Evolutionary conservation across 805 yeast species (phyloP).

Genomic region (Naumovozyma castellii): DNA sequence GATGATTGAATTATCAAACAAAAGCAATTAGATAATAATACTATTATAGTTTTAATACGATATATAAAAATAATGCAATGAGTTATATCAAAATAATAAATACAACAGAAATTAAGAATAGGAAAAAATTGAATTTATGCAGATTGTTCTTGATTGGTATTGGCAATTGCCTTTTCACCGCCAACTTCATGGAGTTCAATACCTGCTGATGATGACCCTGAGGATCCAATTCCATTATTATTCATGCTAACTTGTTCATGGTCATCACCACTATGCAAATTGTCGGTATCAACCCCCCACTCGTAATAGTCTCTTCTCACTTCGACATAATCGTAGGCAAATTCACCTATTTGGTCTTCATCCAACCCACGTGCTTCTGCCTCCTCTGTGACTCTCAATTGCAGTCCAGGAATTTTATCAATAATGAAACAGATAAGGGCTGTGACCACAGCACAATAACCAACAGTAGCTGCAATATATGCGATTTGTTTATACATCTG

Average conservation of each 20-base stretch:
- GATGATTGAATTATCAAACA: no score
- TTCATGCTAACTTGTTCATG: conserved; percentile 1
- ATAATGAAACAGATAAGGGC: conserved; percentile 64
- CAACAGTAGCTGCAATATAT: conserved; percentile 63
- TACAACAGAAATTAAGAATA: neutral
- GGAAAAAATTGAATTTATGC: neutral
- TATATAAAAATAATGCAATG: neutral
- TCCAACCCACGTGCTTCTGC: conserved; percentile 88
- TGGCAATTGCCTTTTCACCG: neutral
- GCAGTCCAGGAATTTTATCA: conserved; percentile 71
- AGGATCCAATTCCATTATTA: neutral
- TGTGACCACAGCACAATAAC: conserved; percentile 69
- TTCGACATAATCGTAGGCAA: conserved; percentile 97
- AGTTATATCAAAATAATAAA: neutral
- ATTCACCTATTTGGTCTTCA: conserved; percentile 95
- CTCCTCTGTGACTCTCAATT: conserved; percentile 69
- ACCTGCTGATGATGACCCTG: conserved; percentile 32
- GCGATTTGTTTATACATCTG: conserved; percentile 88
- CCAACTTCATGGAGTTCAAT: neutral
- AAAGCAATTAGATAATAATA: no score
- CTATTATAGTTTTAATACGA: neutral
- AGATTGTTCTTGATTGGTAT: neutral
- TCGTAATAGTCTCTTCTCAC: conserved; percentile 80
- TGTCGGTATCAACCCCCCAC: conserved; percentile 32
- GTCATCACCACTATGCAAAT: conserved; percentile 8